A percentile compares a stretch with the other conserved stretches of the same genome.
These are phyloP conservation scores for Serendipita sp. DNA, from an alignment of 768 basidiomycete genomes.

Conservation along the genomic window DNA sequence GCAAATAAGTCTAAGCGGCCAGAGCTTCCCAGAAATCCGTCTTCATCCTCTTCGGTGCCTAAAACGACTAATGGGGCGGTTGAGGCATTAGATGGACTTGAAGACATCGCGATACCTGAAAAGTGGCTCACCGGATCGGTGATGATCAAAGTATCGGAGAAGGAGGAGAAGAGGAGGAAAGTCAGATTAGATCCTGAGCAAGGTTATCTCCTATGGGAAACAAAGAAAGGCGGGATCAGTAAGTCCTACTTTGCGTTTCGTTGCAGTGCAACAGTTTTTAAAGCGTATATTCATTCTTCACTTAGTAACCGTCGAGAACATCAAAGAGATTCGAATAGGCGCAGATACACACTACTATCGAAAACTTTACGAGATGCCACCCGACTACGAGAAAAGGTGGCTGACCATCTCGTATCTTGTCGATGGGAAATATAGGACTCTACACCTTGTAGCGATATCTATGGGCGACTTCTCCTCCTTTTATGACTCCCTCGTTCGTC, in stretches of 20 bases:
- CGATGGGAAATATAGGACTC: constrained; percentile 64
- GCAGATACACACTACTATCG: constrained; percentile 55
- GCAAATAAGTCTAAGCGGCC: neutral
- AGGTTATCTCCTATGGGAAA: constrained; percentile 66
- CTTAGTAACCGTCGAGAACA: constrained; percentile 67
- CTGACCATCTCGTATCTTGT: constrained; percentile 73
- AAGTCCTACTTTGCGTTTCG: constrained; percentile 18
- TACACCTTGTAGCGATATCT: constrained; percentile 67
- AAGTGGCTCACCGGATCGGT: constrained; percentile 31
- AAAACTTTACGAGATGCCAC: constrained; percentile 47
- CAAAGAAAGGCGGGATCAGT: constrained; percentile 53
- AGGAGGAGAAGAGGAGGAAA: constrained; percentile 52
- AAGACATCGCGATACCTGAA: neutral
- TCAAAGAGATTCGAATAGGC: constrained; percentile 73
- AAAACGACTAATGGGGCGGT: neutral
- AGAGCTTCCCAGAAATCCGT: neutral
- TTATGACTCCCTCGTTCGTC: neutral
- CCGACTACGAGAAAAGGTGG: constrained; percentile 55
- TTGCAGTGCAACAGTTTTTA: neutral
- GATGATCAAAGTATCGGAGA: constrained; percentile 72
- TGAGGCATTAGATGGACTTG: neutral
- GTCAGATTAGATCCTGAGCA: constrained; percentile 67
- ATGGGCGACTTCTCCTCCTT: constrained; percentile 34
- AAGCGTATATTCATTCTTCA: neutral
- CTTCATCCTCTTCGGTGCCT: neutral